These are phyloP conservation scores for Diaporthe citrichinensis DNA, from an alignment of 2,329 filamentous ascomycete species.

Conservation along the genomic window DNA sequence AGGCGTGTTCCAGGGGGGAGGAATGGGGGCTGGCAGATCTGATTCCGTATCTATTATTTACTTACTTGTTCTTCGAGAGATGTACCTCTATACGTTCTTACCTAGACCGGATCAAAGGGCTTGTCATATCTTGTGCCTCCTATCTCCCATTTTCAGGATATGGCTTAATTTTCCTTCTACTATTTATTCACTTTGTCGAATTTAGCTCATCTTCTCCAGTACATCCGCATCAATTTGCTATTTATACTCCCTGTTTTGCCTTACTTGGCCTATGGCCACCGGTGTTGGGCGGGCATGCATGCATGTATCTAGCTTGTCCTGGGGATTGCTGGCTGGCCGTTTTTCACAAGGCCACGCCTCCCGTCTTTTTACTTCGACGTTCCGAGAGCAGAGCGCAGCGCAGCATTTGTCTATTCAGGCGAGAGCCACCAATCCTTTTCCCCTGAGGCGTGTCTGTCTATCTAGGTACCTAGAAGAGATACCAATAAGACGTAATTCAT, in stretches of 20 bases:
- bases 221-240: neutral
- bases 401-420: conserved; percentile 1
- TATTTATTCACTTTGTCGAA: conserved; percentile 21
- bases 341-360: neutral
- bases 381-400: conserved; percentile 10
- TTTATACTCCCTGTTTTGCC: neutral
- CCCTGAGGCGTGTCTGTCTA: neutral
- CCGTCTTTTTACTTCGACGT: neutral
- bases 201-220: neutral
- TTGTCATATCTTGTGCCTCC: neutral
- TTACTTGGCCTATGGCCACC: neutral
- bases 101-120: conserved; percentile 24
- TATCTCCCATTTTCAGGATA: neutral
- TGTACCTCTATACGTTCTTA: conserved; percentile 9
- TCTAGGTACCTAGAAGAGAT: neutral
- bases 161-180: conserved; percentile 5
- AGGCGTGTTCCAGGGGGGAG: conserved; percentile 15
- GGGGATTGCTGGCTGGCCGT: neutral
- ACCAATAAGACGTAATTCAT: neutral
- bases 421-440: neutral
- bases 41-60: conserved; percentile 11
- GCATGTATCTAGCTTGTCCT: neutral
- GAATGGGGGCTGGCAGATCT: conserved; percentile 2
- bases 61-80: neutral
- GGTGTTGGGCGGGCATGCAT: neutral